These are phyloP conservation scores for Termitomyces sp. DNA, from an alignment of 768 basidiomycete genomes.

Conservation along the genomic window DNA sequence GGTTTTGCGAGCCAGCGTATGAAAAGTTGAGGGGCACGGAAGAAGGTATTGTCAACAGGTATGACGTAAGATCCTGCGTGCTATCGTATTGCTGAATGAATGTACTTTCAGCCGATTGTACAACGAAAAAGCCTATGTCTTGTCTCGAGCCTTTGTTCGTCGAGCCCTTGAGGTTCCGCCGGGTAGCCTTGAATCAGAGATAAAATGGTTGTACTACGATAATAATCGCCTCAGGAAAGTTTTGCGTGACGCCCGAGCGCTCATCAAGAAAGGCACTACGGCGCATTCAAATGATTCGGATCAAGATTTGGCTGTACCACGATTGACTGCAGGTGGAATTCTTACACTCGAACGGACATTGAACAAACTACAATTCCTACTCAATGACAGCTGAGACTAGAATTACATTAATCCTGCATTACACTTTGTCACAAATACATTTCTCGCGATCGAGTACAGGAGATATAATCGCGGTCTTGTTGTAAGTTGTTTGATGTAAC, in stretches of 20 bases:
- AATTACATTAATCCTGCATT: not conserved
- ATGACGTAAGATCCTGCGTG: slow-evolving; percentile 4
- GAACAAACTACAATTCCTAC: slow-evolving; percentile 51
- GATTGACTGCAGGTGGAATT: slow-evolving; percentile 73
- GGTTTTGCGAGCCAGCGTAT: slow-evolving; percentile 91
- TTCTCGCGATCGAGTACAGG: not conserved
- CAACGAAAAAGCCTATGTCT: slow-evolving; percentile 89
- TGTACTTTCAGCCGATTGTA: slow-evolving; percentile 70
- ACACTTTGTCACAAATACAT: not conserved
- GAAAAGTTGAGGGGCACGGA: slow-evolving; percentile 89
- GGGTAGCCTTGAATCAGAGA: slow-evolving; percentile 64
- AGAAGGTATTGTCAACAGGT: slow-evolving; percentile 88
- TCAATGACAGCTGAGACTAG: slow-evolving; percentile 13
- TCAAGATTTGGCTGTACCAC: slow-evolving; percentile 56
- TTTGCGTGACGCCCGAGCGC: slow-evolving; percentile 49
- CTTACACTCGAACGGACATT: slow-evolving; percentile 75
- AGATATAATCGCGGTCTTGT: not conserved
- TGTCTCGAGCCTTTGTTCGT: slow-evolving; percentile 87
- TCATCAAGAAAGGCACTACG: slow-evolving; percentile 66
- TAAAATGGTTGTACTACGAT: slow-evolving; percentile 67
- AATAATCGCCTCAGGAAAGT: slow-evolving; percentile 65
- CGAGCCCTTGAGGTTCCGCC: slow-evolving; percentile 81
- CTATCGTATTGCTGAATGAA: slow-evolving; percentile 1
- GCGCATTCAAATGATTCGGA: slow-evolving; percentile 25
- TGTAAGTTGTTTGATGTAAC: not conserved